Conservation (phyloP, 2,329 filamentous ascomycete species). For the Nigrospora sphaerica region DNA sequence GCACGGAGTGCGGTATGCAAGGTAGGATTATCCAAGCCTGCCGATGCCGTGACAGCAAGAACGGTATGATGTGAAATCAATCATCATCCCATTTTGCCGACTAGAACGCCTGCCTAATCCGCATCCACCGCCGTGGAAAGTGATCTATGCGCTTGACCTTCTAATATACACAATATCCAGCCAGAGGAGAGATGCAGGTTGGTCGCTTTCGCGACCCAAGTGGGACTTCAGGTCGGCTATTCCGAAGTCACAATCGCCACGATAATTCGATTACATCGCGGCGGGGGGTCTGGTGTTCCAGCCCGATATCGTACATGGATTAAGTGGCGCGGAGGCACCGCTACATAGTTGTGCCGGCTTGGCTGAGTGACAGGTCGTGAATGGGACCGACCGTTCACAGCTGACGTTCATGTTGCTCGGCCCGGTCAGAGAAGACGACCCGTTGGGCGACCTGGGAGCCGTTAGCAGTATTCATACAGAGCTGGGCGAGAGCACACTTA, state of each 20-base stretch:
- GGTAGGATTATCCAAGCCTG: neutral
- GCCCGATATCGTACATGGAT: conserved; percentile 20
- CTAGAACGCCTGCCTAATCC: conserved; percentile 22
- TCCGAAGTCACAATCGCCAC: too few relatives aligned
- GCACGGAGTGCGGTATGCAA: too few relatives aligned
- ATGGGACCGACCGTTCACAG: neutral
- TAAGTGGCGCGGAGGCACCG: neutral
- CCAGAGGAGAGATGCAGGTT: conserved; percentile 42
- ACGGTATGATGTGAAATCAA: conserved; percentile 6
- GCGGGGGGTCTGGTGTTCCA: neutral
- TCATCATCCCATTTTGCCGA: conserved; percentile 17
- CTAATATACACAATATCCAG: conserved; percentile 42
- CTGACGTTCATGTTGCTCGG: conserved; percentile 2
- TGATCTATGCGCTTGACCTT: conserved; percentile 39
- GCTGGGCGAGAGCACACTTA: conserved; percentile 42
- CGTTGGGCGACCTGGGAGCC: conserved; percentile 20
- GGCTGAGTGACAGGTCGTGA: too few relatives aligned
- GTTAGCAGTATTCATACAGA: conserved; percentile 6
- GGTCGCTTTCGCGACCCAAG: too few relatives aligned
- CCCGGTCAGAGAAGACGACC: conserved; percentile 2
- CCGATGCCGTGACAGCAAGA: too few relatives aligned
- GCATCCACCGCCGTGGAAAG: conserved; percentile 18
- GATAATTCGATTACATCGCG: neutral
- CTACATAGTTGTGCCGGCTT: too few relatives aligned
- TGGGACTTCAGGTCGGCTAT: too few relatives aligned